Percentiles rank a stretch among this genome's conserved stretches.
phyloP scores from a whole-genome alignment of 2,329 filamentous ascomycete species.

The Venturia aucupariae region DNA sequence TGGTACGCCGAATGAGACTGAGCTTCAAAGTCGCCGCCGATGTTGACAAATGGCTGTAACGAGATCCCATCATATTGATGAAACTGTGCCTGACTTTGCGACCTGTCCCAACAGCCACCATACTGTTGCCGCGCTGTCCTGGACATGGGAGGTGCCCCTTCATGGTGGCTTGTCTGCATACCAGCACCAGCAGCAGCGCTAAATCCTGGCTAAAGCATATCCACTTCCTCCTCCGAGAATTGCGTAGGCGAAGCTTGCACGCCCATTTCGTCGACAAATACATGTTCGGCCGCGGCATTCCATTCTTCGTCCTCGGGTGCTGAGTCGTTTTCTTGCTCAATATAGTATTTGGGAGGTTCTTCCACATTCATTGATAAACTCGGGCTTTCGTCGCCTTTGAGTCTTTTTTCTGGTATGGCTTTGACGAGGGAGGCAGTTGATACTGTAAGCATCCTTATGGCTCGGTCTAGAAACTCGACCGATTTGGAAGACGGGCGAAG shows the following conservation, averaged over 20 bases:
- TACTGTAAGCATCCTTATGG: conserved; percentile 22
- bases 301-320: conserved; percentile 8
- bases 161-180: not conserved
- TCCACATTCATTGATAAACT: not conserved
- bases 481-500: conserved; percentile 34
- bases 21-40: conserved; percentile 2
- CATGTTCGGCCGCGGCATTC: not conserved
- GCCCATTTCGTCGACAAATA: not conserved
- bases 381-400: not conserved
- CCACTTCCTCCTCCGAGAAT: conserved; percentile 9
- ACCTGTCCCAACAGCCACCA: not conserved
- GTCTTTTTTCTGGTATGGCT: conserved; percentile 17
- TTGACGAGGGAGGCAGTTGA: conserved; percentile 22
- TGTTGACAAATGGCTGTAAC: not conserved
- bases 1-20: not conserved
- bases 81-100: not conserved
- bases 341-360: not conserved
- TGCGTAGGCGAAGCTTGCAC: not conserved
- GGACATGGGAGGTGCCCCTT: not conserved
- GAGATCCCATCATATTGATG: not conserved
- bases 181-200: not conserved
- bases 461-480: conserved; percentile 35
- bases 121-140: not conserved
- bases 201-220: conserved; percentile 6
- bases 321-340: not conserved